Percentiles rank a stretch among this genome's conserved stretches.
Evolutionary conservation across 2,329 filamentous ascomycete genomes (phyloP).

Genomic region (Phialophora macrospora): DNA sequence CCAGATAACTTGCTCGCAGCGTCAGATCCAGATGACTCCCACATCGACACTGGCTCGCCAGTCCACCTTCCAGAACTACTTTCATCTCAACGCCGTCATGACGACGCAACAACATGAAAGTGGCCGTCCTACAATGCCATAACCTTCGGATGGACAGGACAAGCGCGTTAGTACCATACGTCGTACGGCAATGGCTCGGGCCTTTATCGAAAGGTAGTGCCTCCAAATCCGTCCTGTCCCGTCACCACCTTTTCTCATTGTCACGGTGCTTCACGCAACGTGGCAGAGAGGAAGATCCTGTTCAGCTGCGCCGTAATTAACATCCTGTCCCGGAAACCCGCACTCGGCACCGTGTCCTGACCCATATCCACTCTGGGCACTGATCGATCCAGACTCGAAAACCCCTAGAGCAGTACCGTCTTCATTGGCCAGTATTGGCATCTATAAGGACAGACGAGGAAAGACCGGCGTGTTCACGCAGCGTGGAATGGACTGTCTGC

Average conservation of each 20-base stretch:
- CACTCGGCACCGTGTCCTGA: too few relatives aligned
- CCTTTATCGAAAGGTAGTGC: background rate
- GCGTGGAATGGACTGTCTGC: background rate
- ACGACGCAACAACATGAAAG: background rate
- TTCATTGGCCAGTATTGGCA: background rate
- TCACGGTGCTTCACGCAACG: conserved; percentile 23
- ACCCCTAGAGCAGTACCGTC: background rate
- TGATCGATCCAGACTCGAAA: background rate
- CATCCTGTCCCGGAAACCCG: too few relatives aligned
- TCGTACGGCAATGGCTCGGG: background rate
- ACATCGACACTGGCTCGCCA: background rate
- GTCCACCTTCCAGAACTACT: background rate
- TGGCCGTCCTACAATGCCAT: background rate
- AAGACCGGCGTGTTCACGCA: background rate
- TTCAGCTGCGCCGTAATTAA: background rate
- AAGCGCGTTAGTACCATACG: background rate
- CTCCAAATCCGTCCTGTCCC: background rate
- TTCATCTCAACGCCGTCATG: background rate
- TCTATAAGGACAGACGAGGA: background rate
- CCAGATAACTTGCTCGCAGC: background rate
- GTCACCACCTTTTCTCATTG: conserved; percentile 25
- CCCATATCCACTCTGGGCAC: background rate
- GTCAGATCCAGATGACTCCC: background rate
- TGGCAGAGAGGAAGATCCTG: conserved; percentile 20
- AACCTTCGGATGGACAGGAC: background rate